Base-by-base conservation (phyloP, 805 yeast genomes). In the Pichia rugopelliculosa region DNA sequence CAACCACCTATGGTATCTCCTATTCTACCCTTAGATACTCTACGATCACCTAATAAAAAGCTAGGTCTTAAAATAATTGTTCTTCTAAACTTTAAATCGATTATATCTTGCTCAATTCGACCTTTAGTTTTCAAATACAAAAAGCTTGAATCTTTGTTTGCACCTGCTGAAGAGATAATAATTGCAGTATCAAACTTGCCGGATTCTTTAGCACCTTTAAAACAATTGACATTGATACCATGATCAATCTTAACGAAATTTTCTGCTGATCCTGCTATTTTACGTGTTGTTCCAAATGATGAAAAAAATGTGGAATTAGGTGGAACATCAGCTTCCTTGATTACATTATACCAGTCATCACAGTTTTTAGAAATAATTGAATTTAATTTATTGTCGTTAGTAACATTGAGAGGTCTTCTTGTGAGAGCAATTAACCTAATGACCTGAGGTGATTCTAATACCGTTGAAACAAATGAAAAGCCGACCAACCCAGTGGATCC, bases 401-500 rank as follows among this genome's bases (percentile, higher is more conserved):
- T 36, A 44, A 44, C 40, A 42, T 46, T 26, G 41, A 51, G 73
- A 25, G 59, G 68, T 45, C 78, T 70, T 59, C 93, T 74, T 4
- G 79, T 62, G 3, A 85, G 53, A 4, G 87, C 71, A 34, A 64
- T 65, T 6, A 83, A 60, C 20, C 69, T 64, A 2, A 62, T 46
- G 36, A 75, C 69, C 3, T 64, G 56, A 1, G 66, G 49, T 3
- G 75, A 62, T 10, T 58, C 51, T 36, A 64, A 62, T 6, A 77
- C 76, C 23, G 64, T 64, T 46, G 70, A 73, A 46, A 86, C 59
- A 50, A 86, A 73, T 22, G 68, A 72, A 22, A 70, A 56, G 9
- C 96, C 96, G 47, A 84, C 82, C 20, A 87, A 66, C 2, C 96
- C 96, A 1, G 96, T 87, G 25, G 89, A 75, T 2, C 96, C 96